Percentiles rank a stretch among this genome's conserved stretches.
Conservation (phyloP, 192 early-diverging fungal species). For the Backusella westeae region DNA sequence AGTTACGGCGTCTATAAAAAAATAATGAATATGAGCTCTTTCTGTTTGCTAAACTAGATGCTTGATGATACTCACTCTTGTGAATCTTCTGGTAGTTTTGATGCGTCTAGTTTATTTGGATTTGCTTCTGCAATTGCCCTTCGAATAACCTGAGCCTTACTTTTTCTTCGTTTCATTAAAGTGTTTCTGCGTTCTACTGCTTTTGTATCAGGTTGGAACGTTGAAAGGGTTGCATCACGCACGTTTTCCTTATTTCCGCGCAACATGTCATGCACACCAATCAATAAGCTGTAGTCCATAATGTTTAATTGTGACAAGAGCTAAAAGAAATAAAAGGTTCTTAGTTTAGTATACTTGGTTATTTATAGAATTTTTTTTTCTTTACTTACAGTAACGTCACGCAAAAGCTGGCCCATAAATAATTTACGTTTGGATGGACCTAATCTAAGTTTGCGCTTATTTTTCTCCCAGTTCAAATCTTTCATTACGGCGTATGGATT, state of each 20-base stretch:
- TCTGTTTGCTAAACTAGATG: neutral
- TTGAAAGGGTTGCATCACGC: conserved; percentile 86
- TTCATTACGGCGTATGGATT: conserved; percentile 93
- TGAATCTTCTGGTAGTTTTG: conserved; percentile 55
- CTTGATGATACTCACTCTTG: neutral
- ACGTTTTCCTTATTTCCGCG: conserved; percentile 90
- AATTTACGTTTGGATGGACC: conserved; percentile 79
- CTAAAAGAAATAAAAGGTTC: conserved; percentile 84
- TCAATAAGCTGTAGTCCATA: conserved; percentile 96
- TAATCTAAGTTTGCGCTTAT: conserved; percentile 70
- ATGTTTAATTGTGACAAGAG: conserved; percentile 44
- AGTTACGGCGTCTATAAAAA: conserved; percentile 58
- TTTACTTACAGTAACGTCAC: conserved; percentile 73
- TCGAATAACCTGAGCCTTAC: conserved; percentile 52
- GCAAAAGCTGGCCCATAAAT: conserved; percentile 86
- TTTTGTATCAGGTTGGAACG: conserved; percentile 63
- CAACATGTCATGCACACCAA: conserved; percentile 89
- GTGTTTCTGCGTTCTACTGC: conserved; percentile 45
- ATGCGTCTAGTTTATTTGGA: conserved; percentile 57
- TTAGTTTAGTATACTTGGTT: neutral
- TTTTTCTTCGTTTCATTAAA: conserved; percentile 45
- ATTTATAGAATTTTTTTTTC: neutral
- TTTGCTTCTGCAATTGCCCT: conserved; percentile 59
- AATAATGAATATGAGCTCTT: neutral
- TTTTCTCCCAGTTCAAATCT: conserved; percentile 93